A percentile compares a stretch with the other conserved stretches of the same genome.
phyloP scores from a whole-genome alignment of 139 green algal species.

The Ostreobium quekettii region DNA sequence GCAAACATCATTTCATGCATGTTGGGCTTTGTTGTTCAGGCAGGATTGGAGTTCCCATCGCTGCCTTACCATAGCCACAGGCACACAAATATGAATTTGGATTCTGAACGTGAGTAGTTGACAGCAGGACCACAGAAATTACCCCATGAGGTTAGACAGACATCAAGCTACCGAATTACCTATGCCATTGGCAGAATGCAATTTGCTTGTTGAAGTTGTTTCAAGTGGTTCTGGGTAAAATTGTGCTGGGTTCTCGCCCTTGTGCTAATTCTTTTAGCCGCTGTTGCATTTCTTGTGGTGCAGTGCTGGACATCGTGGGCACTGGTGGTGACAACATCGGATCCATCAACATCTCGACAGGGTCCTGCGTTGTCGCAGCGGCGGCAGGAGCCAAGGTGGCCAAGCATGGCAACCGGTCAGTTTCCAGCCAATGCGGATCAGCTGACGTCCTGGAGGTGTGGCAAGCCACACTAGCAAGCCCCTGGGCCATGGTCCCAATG shows the following conservation, averaged over 20 bases:
- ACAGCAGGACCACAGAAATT: background rate
- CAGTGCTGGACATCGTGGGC: constrained; percentile 94
- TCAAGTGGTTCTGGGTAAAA: background rate
- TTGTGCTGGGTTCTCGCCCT: background rate
- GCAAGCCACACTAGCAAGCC: too few relatives aligned
- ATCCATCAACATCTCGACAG: constrained; percentile 98
- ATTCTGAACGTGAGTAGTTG: too few relatives aligned
- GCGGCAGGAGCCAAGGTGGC: constrained; percentile 89
- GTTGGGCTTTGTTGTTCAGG: too few relatives aligned
- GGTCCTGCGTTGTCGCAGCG: constrained; percentile 84
- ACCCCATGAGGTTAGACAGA: background rate
- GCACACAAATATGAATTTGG: too few relatives aligned
- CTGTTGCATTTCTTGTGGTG: too few relatives aligned
- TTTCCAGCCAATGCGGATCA: constrained; percentile 86
- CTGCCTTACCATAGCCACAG: too few relatives aligned
- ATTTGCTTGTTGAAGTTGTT: background rate
- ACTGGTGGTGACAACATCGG: constrained; percentile 95
- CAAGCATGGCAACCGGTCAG: constrained; percentile 93
- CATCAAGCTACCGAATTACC: background rate
- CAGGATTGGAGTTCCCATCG: too few relatives aligned
- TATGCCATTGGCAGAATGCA: background rate
- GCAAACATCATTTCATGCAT: too few relatives aligned
- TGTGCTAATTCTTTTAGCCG: background rate
- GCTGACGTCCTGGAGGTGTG: constrained; percentile 87
- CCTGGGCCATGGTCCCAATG: too few relatives aligned